phyloP scores from a whole-genome alignment of 208 protist species.

The Crithidia expoeki region DNA sequence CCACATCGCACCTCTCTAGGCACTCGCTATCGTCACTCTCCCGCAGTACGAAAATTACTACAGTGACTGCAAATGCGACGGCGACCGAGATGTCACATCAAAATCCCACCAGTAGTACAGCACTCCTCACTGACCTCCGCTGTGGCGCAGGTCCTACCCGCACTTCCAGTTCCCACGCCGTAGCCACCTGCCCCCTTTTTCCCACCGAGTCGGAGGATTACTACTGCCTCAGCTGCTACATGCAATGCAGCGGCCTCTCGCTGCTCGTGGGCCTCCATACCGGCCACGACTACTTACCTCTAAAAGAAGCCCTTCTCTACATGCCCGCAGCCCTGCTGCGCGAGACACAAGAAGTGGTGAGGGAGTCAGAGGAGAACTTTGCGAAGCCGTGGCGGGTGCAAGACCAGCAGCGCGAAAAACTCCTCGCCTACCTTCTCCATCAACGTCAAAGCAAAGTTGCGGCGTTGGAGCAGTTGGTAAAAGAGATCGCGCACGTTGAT shows the following conservation, averaged over 20 bases:
- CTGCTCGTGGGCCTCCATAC: constrained; percentile 79
- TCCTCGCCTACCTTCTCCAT: constrained; percentile 33
- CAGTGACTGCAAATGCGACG: no score
- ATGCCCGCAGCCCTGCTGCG: constrained; percentile 55
- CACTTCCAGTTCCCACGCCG: neutral
- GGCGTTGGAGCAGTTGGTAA: constrained; percentile 44
- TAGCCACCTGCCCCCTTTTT: constrained; percentile 26
- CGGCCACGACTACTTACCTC: constrained; percentile 58
- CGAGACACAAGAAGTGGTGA: constrained; percentile 39
- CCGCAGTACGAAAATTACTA: no score
- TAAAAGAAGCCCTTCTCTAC: constrained; percentile 47
- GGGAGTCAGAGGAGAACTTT: constrained; percentile 41
- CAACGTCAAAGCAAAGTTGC: constrained; percentile 32
- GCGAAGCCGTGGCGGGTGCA: constrained; percentile 45
- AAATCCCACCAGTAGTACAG: constrained; percentile 1
- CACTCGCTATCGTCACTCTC: no score
- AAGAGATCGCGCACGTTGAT: constrained; percentile 48
- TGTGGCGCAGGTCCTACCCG: neutral
- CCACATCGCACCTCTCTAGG: no score
- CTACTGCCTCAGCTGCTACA: constrained; percentile 73
- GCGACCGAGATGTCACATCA: no score
- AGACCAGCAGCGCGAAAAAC: constrained; percentile 35
- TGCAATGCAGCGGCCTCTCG: constrained; percentile 47
- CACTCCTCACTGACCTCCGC: constrained; percentile 10
- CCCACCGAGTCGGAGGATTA: constrained; percentile 39